Percentiles rank a stretch among this genome's conserved stretches.
Evolutionary conservation across 2,329 filamentous ascomycete genomes (phyloP).

Genomic region (Botrytis pseudocinerea): DNA sequence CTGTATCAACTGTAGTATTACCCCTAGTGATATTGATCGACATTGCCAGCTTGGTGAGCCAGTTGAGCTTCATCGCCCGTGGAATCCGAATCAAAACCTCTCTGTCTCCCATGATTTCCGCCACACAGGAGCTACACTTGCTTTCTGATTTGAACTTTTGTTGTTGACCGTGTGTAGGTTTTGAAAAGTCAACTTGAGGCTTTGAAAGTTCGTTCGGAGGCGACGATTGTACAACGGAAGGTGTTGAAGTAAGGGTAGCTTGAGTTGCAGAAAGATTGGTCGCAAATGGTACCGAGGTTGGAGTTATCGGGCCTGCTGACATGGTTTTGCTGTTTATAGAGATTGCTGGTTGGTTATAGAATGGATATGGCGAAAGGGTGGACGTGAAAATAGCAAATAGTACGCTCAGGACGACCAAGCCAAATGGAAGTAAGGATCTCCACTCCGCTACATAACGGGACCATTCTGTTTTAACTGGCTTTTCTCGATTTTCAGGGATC

Average conservation of each 20-base stretch:
- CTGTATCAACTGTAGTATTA: constrained; percentile 50
- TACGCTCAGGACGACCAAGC: constrained; percentile 35
- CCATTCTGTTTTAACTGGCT: constrained; percentile 29
- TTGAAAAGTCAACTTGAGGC: constrained; percentile 44
- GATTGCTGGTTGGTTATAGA: constrained; percentile 30
- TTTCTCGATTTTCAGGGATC: constrained; percentile 30
- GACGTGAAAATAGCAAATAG: constrained; percentile 30
- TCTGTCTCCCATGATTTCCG: constrained; percentile 48
- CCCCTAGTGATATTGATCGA: constrained; percentile 56
- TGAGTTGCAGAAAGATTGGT: constrained; percentile 32
- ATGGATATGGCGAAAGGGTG: constrained; percentile 31
- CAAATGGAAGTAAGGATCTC: constrained; percentile 35
- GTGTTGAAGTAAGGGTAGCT: constrained; percentile 37
- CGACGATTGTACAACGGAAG: constrained; percentile 41
- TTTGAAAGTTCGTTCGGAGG: constrained; percentile 45
- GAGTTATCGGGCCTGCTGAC: constrained; percentile 34
- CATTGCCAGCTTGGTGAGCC: constrained; percentile 59
- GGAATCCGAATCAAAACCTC: constrained; percentile 58
- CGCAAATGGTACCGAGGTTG: constrained; percentile 28
- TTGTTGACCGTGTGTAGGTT: constrained; percentile 30
- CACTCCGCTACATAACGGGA: constrained; percentile 31
- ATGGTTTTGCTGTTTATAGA: constrained; percentile 41
- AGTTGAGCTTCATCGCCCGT: constrained; percentile 51
- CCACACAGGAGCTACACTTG: constrained; percentile 46
- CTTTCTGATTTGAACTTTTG: constrained; percentile 29